Evolutionary conservation across 305 asterid genomes (phyloP).

Genomic region (Solanum hybrid): DNA sequence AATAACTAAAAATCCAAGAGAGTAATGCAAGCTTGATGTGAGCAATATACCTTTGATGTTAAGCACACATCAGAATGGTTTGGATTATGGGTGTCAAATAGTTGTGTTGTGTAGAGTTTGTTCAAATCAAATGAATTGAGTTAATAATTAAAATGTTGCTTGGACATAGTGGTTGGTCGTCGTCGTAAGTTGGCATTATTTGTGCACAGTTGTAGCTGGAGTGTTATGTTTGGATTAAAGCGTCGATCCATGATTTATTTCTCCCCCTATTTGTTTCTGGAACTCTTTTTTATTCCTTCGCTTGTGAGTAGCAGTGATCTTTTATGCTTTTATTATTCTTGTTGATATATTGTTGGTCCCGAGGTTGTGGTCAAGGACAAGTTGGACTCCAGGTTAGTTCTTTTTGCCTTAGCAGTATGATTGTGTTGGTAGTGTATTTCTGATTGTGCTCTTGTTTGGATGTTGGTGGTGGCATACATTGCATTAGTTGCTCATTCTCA

Average conservation of each 20-base stretch:
- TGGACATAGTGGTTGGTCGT: not conserved
- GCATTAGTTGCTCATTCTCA: not conserved
- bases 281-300: not conserved
- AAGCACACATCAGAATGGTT: not conserved
- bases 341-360: not conserved
- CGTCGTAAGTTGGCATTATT: not conserved
- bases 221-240: not conserved
- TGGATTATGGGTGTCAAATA: not conserved
- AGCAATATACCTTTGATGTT: not conserved
- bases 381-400: not conserved
- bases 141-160: not conserved
- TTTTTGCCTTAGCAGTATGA: not conserved
- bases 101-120: not conserved
- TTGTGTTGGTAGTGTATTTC: not conserved
- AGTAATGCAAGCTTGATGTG: not conserved
- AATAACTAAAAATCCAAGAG: not conserved
- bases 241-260: not conserved
- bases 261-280: not conserved
- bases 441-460: not conserved
- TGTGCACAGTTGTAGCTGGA: not conserved
- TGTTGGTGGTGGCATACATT: not conserved
- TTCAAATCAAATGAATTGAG: not conserved
- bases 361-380: not conserved
- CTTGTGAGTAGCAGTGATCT: not conserved
- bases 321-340: not conserved